Base-by-base conservation (phyloP, 2,329 filamentous ascomycete species). In the Paecilomyces dactylethromorphus region DNA sequence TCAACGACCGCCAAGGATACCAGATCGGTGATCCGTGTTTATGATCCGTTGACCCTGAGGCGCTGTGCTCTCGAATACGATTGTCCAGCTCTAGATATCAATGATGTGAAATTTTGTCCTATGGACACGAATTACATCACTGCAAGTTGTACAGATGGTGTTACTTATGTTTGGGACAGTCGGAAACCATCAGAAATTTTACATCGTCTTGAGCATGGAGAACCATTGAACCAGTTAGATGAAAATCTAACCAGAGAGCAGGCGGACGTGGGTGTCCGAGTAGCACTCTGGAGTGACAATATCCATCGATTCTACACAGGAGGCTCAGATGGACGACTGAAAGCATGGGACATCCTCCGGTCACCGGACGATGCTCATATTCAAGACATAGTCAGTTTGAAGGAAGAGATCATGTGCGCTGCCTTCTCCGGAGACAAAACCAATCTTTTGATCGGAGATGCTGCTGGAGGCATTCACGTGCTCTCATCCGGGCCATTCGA, bases 31-130 rank as follows among this genome's bases (percentile, higher is more conserved):
- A 74, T 87, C 2, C 79, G 82, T 3, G 70, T 84, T 2, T 86
- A 82, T 62, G 78, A 81, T 11, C 70, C 77, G 1, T 66, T 73
- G 4, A 65, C 63, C 24, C 63, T 63, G n/a, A 71, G 67, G 57
- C 73, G 68, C 49, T 69, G 66, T 29, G 71, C 70, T 0, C 65
- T 81, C 24, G 79, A 81, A 58, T 76, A 83, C 39, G 79, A 85
- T 54, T 87, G 84, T 63, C 79, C 79, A 24, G 84, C 84, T 0
- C 65, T 79, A 7, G 85, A 87, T 67, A 85, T 87, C 63, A 87
- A 87, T 58, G 83, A 86, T 59, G 74, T 87, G 0, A 73, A 81
- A 0, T 82, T 81, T 63, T 82, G 79, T 59, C 76, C 76, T 1
- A 59, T 65, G 50, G 66, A 76, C 53, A 58, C 80, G 1, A 76